Evolutionary conservation across 1,284 basidiomycete genomes (phyloP).

Genomic region (Cryptococcus floricola): DNA sequence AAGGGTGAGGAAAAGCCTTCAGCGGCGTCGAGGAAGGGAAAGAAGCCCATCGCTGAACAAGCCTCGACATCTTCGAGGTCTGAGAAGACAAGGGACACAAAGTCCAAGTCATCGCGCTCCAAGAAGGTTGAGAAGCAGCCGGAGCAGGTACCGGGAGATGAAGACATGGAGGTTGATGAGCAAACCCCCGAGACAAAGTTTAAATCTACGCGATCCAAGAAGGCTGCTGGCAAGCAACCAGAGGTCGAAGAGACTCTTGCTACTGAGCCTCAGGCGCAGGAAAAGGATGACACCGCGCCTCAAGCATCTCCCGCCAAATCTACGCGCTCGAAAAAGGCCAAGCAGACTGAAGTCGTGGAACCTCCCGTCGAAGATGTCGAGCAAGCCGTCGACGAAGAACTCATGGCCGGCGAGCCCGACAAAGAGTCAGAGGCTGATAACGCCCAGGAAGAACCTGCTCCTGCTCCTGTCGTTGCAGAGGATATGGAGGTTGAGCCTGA

Average conservation of each 20-base stretch:
- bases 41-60: background rate
- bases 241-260: no score
- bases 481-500: background rate
- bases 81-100: background rate
- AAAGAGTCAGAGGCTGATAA: background rate
- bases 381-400: no score
- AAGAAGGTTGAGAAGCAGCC: conserved; percentile 5
- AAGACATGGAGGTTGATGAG: background rate
- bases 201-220: no score
- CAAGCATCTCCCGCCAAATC: no score
- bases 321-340: no score
- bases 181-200: background rate
- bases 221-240: no score
- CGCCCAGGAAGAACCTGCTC: background rate
- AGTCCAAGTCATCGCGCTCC: conserved; percentile 3
- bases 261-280: no score
- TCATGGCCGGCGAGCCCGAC: background rate
- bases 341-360: no score
- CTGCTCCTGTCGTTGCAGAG: background rate
- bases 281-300: no score
- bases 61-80: background rate
- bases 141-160: background rate
- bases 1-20: background rate
- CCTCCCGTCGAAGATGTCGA: no score
- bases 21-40: conserved; percentile 2